These are phyloP conservation scores for Cyclotella atomus DNA, from an alignment of 108 stramenopile species.

Conservation along the genomic window DNA sequence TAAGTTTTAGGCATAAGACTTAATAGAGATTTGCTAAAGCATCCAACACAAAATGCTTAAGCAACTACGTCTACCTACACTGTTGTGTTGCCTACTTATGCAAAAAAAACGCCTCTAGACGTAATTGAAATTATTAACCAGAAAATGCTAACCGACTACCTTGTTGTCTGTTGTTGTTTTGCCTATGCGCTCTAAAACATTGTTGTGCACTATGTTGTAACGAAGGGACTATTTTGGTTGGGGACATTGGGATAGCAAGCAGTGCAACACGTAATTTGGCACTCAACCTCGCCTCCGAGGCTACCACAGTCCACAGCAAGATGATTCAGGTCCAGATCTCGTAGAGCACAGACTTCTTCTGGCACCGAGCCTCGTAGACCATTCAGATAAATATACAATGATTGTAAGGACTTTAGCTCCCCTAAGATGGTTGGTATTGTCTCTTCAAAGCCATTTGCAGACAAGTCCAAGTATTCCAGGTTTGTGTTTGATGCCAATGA, in stretches of 20 bases:
- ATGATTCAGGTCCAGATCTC: conserved; percentile 1
- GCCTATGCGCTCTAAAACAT: too few relatives aligned
- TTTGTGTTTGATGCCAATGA: conserved; percentile 21
- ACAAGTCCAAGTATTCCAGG: conserved; percentile 30
- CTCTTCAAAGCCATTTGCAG: conserved; percentile 55
- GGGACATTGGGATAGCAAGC: conserved; percentile 25
- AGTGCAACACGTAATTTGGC: conserved; percentile 23
- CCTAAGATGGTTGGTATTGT: conserved; percentile 52
- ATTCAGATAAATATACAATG: conserved; percentile 62
- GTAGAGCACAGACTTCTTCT: conserved; percentile 25
- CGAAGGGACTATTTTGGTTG: too few relatives aligned
- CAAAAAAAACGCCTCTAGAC: too few relatives aligned
- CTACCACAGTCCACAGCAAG: conserved; percentile 28
- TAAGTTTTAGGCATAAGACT: too few relatives aligned
- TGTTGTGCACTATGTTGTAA: too few relatives aligned
- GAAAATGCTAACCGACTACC: too few relatives aligned
- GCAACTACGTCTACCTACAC: too few relatives aligned
- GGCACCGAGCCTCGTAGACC: conserved; percentile 60
- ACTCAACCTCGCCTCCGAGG: conserved; percentile 9
- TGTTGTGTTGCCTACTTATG: too few relatives aligned
- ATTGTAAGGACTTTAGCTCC: conserved; percentile 31
- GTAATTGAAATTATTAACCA: not conserved
- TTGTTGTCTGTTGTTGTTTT: too few relatives aligned
- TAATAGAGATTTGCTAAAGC: too few relatives aligned
- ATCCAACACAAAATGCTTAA: too few relatives aligned